Conservation (phyloP, 1,139 yeast species). For the Candida anutae region DNA sequence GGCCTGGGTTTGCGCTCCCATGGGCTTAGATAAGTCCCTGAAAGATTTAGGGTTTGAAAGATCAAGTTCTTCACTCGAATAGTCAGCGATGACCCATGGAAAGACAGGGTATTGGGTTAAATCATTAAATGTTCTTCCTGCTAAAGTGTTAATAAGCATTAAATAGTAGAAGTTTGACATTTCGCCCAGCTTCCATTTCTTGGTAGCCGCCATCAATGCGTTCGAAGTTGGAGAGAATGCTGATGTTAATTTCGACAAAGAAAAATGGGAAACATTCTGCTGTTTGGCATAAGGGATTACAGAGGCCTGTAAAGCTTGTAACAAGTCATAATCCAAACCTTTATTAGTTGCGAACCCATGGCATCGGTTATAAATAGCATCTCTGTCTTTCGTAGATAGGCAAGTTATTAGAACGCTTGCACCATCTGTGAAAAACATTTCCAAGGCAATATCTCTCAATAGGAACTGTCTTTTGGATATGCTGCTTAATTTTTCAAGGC, state of each 20-base stretch:
- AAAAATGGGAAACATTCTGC: constrained; percentile 7
- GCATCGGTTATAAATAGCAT: constrained; percentile 43
- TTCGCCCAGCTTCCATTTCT: constrained; percentile 66
- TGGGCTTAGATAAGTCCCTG: constrained; percentile 74
- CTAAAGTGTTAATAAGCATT: constrained; percentile 70
- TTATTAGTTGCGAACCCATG: constrained; percentile 39
- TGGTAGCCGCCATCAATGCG: constrained; percentile 45
- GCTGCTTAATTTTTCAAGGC: constrained; percentile 46
- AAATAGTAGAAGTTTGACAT: constrained; percentile 76
- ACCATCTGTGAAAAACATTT: constrained; percentile 67
- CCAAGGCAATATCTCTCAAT: constrained; percentile 71
- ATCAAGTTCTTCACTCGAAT: constrained; percentile 58
- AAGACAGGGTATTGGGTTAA: constrained; percentile 83
- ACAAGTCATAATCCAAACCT: constrained; percentile 44
- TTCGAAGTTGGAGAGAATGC: constrained; percentile 22
- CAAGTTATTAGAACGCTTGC: constrained; percentile 59
- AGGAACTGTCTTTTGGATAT: constrained; percentile 68
- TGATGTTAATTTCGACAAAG: constrained; percentile 26
- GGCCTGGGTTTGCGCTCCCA: constrained; percentile 71
- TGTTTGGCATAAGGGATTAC: constrained; percentile 5
- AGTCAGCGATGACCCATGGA: constrained; percentile 86
- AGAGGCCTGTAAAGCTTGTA: constrained; percentile 43
- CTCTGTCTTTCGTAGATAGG: constrained; percentile 43
- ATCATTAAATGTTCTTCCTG: constrained; percentile 84
- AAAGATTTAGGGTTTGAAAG: constrained; percentile 50